Evolutionary conservation across 208 protist genomes (phyloP).

Genomic region (Trypanosoma cruzi): DNA sequence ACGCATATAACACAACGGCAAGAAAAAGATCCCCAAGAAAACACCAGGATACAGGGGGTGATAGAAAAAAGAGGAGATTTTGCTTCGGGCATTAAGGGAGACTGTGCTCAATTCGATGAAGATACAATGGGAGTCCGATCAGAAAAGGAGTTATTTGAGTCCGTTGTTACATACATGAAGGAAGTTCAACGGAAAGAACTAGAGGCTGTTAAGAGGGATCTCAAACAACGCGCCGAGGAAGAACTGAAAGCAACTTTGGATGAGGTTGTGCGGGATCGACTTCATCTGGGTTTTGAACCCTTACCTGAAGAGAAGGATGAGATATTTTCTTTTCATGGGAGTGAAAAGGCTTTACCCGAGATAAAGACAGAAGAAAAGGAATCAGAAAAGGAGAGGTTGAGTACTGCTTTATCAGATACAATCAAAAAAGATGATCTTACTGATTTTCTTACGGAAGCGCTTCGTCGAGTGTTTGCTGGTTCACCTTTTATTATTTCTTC

Average conservation of each 20-base stretch:
- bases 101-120: neutral
- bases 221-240: conserved; percentile 48
- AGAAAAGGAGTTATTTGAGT: conserved; percentile 25
- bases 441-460: conserved; percentile 58
- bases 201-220: conserved; percentile 41
- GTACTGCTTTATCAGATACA: neutral
- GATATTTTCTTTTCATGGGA: neutral
- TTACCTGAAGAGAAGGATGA: conserved; percentile 2
- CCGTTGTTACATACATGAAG: conserved; percentile 19
- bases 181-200: conserved; percentile 46
- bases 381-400: neutral
- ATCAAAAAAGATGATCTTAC: conserved; percentile 45
- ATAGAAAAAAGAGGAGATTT: neutral
- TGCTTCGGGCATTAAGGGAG: neutral
- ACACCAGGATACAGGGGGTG: neutral
- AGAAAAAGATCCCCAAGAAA: neutral
- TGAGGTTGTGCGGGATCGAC: conserved; percentile 40
- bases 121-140: conserved; percentile 3
- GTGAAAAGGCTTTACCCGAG: neutral
- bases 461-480: conserved; percentile 62
- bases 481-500: conserved; percentile 63
- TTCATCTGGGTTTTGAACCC: neutral
- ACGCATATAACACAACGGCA: neutral
- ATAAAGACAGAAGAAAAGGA: conserved; percentile 8
- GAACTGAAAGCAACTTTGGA: conserved; percentile 56